phyloP scores from a whole-genome alignment of 306 rosid genomes.

The Vicia villosa region DNA sequence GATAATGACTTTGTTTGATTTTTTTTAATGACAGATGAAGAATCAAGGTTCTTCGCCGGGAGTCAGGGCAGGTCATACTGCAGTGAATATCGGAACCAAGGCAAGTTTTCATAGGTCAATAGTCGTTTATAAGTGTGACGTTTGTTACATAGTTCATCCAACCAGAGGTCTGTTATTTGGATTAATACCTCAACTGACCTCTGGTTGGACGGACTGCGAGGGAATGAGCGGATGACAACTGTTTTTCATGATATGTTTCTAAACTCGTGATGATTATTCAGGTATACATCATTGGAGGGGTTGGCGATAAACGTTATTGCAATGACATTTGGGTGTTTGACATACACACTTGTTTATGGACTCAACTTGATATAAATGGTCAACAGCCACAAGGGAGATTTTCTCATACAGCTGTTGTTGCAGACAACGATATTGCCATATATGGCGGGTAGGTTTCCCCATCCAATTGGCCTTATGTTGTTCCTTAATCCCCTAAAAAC shows the following conservation, averaged over 20 bases:
- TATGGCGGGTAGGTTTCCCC: conserved; percentile 77
- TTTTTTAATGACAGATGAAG: conserved; percentile 57
- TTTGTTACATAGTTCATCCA: background rate
- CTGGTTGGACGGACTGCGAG: background rate
- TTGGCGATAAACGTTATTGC: conserved; percentile 85
- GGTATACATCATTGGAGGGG: conserved; percentile 90
- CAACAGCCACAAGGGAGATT: conserved; percentile 88
- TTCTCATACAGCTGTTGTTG: conserved; percentile 89
- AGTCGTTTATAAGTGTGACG: no score
- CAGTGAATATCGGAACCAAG: conserved; percentile 79
- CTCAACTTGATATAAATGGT: conserved; percentile 68
- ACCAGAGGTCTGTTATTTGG: background rate
- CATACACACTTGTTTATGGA: conserved; percentile 73
- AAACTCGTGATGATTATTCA: conserved; percentile 38
- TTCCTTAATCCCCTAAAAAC: background rate
- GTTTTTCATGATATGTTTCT: conserved; percentile 6
- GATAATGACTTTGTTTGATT: conserved; percentile 24
- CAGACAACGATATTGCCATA: conserved; percentile 66
- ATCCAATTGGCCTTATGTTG: background rate
- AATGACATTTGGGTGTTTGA: conserved; percentile 91
- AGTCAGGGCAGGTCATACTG: conserved; percentile 90
- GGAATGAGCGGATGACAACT: background rate
- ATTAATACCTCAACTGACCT: background rate
- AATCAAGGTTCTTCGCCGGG: conserved; percentile 92
- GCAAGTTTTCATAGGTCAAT: conserved; percentile 41